Base-by-base conservation (phyloP, 495 filamentous ascomycete genomes). In the Achaetomiella virescens region DNA sequence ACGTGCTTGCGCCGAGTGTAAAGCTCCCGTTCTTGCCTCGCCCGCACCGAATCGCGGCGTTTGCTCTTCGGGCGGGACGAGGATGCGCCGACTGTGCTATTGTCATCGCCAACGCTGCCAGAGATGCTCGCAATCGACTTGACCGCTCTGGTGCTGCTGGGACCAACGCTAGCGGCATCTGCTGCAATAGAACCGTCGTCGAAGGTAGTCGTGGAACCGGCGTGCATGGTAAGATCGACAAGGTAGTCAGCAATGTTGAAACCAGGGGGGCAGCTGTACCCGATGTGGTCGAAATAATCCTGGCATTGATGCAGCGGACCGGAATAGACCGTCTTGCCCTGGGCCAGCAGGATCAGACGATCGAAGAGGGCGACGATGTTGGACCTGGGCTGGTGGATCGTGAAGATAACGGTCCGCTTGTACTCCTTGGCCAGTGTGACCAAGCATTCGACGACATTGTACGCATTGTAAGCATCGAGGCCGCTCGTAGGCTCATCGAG, bases 351-450 rank as follows among this genome's bases (percentile, higher is more conserved):
- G 57, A 98, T 82, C 17, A 98, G 78, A 52, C 92, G 84, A 67
- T 98, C 95, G 63, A 98, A 98, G 29, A 98, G 79, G n/a, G 93
- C 93, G 27, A 97, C 93, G 61, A 98, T 98, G 63, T 98, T 98
- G n/a, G 93, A 97, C 55, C 95, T 81, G n/a, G 93, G 93, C 60
- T 98, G 93, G 70, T 98, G 93, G 59, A 98, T 98, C 6, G 93
- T 98, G 75, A 98, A 97, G 53, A 98, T 87, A 55, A 98, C 89
- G 1, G 93, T 98, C 44, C 93, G 81, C 66, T 95, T 91, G 75
- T 97, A 97, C 27, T 84, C 92, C 76, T 93, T 96, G 17, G 93
- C 93, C 43, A 98, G 71, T 5, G 88, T 97, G 38, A 98, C 93
- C 36, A 98, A 78, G 62, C 92, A 97, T 68, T 98, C 93, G 24